Evolutionary conservation across 805 yeast genomes (phyloP), one percentile per base, ranked within the genome.

Genomic region (Nakazawaea peltata): DNA sequence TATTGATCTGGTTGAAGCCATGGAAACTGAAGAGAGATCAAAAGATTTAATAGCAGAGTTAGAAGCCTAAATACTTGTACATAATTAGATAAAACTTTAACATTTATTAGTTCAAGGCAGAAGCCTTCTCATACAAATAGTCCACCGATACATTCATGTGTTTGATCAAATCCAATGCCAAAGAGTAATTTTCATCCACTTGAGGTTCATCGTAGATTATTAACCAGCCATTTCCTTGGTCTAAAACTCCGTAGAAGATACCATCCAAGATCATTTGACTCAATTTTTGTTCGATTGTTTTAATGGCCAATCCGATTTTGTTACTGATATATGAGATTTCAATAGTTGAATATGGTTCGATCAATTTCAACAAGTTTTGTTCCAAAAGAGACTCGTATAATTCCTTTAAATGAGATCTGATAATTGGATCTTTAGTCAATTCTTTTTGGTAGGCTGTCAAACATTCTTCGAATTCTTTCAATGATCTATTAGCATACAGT

Each of bases 161-260:
- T 54, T 82, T 83, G 33, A 94, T 77, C 46, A 94, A 75, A 39
- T 84, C 92, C 46, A 90, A 71, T 29, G 94, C 81, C 36, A 90
- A 77, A 44, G 81, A 92, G 53, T 90, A 92, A 33, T 94, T 79
- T 26, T 83, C 83, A 57, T 92, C 97, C 42, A 77, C 76, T 51
- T 74, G 77, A 28, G 95, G 95, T 54, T 87, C 83, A 40, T 86
- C 94, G 52, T 84, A 92, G 40, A 92, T 75, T 45, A 86, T 79
- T 49, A 92, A 70, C 95, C 97, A 92, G 7, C 98, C 98, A 55
- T 88, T 88, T 31, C 97, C 97, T 65, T 92, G 99, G 58, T 92
- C 98, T 47, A 92, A 68, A 25, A 92, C 97, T 32, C 98, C 99
- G 53, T 79, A 82, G 49, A 92, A 86, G n/a, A 87, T 83, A 51